Percentiles rank a stretch among this genome's conserved stretches.
Conservation (phyloP, 1,139 yeast genomes). For the Kodamaea suecica region DNA sequence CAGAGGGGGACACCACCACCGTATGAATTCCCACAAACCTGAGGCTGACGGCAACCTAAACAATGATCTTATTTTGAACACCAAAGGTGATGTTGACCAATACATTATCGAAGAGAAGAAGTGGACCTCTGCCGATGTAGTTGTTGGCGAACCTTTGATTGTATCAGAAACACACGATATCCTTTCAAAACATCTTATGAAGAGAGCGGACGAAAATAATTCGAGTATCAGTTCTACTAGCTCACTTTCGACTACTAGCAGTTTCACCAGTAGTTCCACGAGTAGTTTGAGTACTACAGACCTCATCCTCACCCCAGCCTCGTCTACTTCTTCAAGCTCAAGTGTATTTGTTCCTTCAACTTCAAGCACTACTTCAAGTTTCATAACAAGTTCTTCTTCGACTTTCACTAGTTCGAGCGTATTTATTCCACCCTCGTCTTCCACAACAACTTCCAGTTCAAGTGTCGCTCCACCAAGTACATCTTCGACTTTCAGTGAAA, state of each 20-base stretch:
- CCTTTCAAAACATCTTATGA: no score
- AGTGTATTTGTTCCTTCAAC: slow-evolving; percentile 4
- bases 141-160: no score
- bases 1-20: no score
- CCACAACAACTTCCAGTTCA: slow-evolving; percentile 1
- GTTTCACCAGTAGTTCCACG: no score
- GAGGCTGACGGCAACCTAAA: neutral
- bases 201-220: slow-evolving; percentile 1
- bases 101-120: neutral
- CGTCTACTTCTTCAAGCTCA: slow-evolving; percentile 5
- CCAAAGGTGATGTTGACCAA: neutral
- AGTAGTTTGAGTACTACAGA: neutral
- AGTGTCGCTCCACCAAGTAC: slow-evolving; percentile 3
- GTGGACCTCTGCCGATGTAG: no score
- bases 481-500: slow-evolving; percentile 12
- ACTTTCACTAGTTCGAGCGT: slow-evolving; percentile 1
- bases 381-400: neutral
- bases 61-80: neutral
- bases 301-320: slow-evolving; percentile 4
- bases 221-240: neutral
- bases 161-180: no score
- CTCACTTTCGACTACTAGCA: slow-evolving; percentile 1
- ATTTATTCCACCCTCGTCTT: slow-evolving; percentile 15
- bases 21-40: neutral
- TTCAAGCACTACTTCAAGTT: slow-evolving; percentile 1